These are phyloP conservation scores for Phytophthora lateralis DNA, from an alignment of 352 stramenopile genomes.

Conservation along the genomic window DNA sequence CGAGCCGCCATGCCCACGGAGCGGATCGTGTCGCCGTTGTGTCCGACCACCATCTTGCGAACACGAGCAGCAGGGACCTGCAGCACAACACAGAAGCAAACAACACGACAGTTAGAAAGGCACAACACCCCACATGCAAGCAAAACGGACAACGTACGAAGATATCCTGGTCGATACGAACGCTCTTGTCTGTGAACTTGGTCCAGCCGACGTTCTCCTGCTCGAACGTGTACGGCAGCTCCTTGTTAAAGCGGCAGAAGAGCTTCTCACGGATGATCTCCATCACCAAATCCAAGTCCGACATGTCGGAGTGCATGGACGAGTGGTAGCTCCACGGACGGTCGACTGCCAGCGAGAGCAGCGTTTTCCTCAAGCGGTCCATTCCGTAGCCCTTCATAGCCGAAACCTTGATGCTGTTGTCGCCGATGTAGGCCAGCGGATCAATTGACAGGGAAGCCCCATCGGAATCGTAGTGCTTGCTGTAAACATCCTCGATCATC, in stretches of 20 bases:
- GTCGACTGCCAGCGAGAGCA: constrained; percentile 74
- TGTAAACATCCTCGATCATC: constrained; percentile 85
- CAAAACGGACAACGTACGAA: constrained; percentile 61
- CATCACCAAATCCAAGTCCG: constrained; percentile 80
- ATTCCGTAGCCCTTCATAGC: constrained; percentile 76
- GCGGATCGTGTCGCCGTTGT: constrained; percentile 80
- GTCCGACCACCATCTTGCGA: constrained; percentile 81
- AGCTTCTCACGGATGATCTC: constrained; percentile 91
- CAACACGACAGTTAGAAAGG: constrained; percentile 1
- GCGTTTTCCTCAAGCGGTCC: constrained; percentile 60
- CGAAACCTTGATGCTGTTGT: constrained; percentile 83
- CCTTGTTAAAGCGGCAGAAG: constrained; percentile 87
- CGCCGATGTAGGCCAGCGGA: constrained; percentile 71
- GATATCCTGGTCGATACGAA: constrained; percentile 89
- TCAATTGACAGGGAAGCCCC: constrained; percentile 60
- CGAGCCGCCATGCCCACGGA: constrained; percentile 74
- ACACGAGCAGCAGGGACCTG: constrained; percentile 76
- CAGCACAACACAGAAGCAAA: constrained; percentile 3
- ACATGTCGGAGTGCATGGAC: constrained; percentile 84
- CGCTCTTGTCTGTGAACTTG: constrained; percentile 83
- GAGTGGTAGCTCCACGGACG: constrained; percentile 86
- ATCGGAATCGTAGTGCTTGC: constrained; percentile 64
- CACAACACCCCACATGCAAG: background rate
- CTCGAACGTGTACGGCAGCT: constrained; percentile 83
- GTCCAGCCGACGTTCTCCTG: constrained; percentile 89